These are phyloP conservation scores for Leccinum rimulosum DNA, from an alignment of 768 basidiomycete genomes.

Conservation along the genomic window DNA sequence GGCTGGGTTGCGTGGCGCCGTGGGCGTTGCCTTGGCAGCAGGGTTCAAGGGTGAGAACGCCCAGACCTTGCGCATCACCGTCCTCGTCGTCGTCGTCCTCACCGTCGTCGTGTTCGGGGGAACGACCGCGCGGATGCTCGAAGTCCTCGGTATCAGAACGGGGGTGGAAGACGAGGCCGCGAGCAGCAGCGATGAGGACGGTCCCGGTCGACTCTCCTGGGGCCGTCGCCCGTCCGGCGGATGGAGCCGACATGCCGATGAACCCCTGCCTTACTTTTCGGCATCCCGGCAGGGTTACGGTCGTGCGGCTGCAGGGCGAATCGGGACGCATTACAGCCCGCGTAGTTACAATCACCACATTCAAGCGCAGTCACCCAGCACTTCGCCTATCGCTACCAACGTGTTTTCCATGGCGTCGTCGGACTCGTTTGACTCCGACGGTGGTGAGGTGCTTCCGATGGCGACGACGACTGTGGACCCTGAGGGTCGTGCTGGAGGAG, in stretches of 20 bases:
- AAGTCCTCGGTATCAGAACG: conserved; percentile 92
- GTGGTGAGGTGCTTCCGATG: conserved; percentile 76
- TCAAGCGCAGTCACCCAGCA: conserved; percentile 17
- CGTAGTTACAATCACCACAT: conserved; percentile 62
- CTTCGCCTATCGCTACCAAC: conserved; percentile 20
- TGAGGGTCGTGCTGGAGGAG: conserved; percentile 8
- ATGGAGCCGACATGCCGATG: conserved; percentile 45
- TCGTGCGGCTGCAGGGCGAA: conserved; percentile 37
- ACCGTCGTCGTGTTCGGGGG: conserved; percentile 95
- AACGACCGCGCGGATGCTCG: conserved; percentile 96
- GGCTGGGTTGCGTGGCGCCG: conserved; percentile 95
- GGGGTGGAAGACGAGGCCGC: conserved; percentile 93
- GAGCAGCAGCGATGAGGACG: conserved; percentile 51
- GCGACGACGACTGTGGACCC: conserved; percentile 47
- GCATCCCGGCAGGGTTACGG: conserved; percentile 24
- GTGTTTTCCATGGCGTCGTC: conserved; percentile 72
- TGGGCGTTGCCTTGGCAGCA: conserved; percentile 95
- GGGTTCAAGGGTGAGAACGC: conserved; percentile 95
- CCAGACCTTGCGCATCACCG: conserved; percentile 86
- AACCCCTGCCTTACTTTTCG: conserved; percentile 39
- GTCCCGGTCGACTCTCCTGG: conserved; percentile 31
- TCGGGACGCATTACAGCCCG: conserved; percentile 58
- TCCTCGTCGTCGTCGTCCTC: conserved; percentile 92
- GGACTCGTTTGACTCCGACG: conserved; percentile 75
- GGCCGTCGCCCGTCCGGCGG: conserved; percentile 35